Evolutionary conservation across 495 filamentous ascomycete species (phyloP).

Genomic region (Neurospora sp.): DNA sequence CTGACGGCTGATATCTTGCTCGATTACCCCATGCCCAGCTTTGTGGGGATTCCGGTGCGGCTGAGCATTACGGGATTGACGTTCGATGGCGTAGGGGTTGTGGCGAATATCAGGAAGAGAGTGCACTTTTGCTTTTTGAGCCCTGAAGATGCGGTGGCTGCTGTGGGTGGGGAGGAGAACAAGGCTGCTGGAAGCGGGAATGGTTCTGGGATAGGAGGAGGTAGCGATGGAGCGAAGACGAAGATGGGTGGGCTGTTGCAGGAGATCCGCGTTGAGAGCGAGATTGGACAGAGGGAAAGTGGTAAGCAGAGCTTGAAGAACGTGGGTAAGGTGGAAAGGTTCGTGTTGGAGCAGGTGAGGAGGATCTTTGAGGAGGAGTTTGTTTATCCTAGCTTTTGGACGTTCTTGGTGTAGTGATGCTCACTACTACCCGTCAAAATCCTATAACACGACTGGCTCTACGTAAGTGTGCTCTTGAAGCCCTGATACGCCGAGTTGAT

Average conservation of each 20-base stretch:
- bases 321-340: slow-evolving; percentile 95
- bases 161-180: slow-evolving; percentile 45
- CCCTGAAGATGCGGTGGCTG: slow-evolving; percentile 70
- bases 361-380: slow-evolving; percentile 97
- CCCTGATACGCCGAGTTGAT: slow-evolving; percentile 87
- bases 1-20: slow-evolving; percentile 90
- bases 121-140: slow-evolving; percentile 89
- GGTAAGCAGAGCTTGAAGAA: slow-evolving; percentile 94
- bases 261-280: slow-evolving; percentile 92
- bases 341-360: slow-evolving; percentile 91
- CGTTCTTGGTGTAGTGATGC: slow-evolving; percentile 63
- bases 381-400: slow-evolving; percentile 97
- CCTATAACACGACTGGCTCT: background rate
- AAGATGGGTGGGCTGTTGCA: slow-evolving; percentile 67
- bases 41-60: slow-evolving; percentile 84
- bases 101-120: slow-evolving; percentile 77
- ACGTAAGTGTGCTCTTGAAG: slow-evolving; percentile 55
- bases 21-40: slow-evolving; percentile 95
- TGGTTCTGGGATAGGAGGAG: slow-evolving; percentile 4
- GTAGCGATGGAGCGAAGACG: background rate
- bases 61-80: slow-evolving; percentile 88
- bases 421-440: background rate
- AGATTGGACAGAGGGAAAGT: slow-evolving; percentile 84
- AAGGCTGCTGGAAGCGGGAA: slow-evolving; percentile 20
- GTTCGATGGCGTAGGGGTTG: slow-evolving; percentile 86